These are phyloP conservation scores for Picocystis sp. DNA, from an alignment of 163 green algal species.

Conservation along the genomic window DNA sequence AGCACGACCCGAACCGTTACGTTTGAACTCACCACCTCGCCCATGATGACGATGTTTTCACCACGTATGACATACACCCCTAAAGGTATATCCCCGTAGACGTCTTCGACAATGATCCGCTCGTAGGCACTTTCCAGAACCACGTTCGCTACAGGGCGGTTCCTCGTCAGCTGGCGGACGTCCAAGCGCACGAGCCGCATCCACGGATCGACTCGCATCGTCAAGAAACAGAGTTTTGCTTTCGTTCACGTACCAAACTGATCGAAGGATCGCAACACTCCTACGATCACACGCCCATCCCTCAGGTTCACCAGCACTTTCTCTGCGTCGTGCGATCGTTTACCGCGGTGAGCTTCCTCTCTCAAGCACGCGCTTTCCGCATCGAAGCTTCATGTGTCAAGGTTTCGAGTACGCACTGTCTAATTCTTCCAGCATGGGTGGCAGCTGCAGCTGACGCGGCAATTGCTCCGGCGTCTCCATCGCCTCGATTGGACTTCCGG, in stretches of 20 bases:
- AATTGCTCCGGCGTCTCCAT: too few relatives aligned
- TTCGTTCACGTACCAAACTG: constrained; percentile 45
- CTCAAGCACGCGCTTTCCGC: too few relatives aligned
- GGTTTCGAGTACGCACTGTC: too few relatives aligned
- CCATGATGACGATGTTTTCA: constrained; percentile 94
- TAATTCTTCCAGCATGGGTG: too few relatives aligned
- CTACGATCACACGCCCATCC: constrained; percentile 82
- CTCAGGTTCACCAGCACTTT: constrained; percentile 56
- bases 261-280: constrained; percentile 79
- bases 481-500: too few relatives aligned
- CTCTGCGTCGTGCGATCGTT: constrained; percentile 11
- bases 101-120: constrained; percentile 71
- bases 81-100: constrained; percentile 72
- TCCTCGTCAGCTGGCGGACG: neutral
- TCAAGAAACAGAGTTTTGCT: neutral
- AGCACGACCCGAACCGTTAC: constrained; percentile 5
- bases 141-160: constrained; percentile 47
- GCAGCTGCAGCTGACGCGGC: too few relatives aligned
- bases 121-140: constrained; percentile 75
- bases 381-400: too few relatives aligned
- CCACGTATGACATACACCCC: constrained; percentile 80
- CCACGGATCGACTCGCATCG: neutral
- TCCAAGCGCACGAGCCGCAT: constrained; percentile 2
- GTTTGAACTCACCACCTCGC: constrained; percentile 28
- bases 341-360: too few relatives aligned